Evolutionary conservation across 2,329 filamentous ascomycete species (phyloP).

Genomic region (Fusarium cicatricum): DNA sequence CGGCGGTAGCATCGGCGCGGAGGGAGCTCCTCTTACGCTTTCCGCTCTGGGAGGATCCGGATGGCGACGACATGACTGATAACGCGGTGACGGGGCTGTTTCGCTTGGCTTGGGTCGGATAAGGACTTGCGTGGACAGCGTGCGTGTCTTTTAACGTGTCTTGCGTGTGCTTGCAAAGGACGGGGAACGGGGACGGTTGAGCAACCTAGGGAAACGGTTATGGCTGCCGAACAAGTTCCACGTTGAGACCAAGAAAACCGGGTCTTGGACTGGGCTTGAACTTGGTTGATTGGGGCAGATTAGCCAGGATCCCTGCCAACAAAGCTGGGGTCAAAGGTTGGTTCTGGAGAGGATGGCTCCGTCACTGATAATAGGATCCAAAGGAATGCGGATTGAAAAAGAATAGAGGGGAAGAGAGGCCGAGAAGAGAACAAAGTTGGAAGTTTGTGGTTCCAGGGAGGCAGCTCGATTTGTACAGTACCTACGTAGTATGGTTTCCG

Average conservation of each 20-base stretch:
- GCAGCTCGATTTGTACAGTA: neutral
- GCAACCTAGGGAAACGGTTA: constrained; percentile 30
- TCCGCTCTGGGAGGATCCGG: constrained; percentile 60
- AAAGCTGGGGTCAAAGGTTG: constrained; percentile 31
- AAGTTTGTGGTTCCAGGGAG: neutral
- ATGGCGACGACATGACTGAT: constrained; percentile 47
- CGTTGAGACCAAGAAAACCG: constrained; percentile 36
- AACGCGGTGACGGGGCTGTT: constrained; percentile 32
- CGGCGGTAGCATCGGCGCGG: constrained; percentile 56
- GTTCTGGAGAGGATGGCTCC: neutral
- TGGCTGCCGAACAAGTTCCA: constrained; percentile 32
- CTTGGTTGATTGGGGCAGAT: constrained; percentile 30
- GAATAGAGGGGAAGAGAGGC: neutral
- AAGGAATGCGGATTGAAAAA: neutral
- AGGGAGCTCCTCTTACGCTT: constrained; percentile 84
- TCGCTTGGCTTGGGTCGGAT: constrained; percentile 30
- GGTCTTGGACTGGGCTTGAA: constrained; percentile 25
- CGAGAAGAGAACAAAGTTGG: neutral
- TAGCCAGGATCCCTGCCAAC: constrained; percentile 22
- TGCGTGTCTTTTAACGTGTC: constrained; percentile 5
- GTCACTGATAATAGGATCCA: neutral
- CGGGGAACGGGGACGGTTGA: constrained; percentile 10
- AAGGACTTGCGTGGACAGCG: constrained; percentile 4
- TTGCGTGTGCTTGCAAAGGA: constrained; percentile 13
- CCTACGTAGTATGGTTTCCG: no score